Percentiles rank a stretch among this genome's conserved stretches.
Evolutionary conservation across 371 early-diverging fungal species (phyloP).

Genomic region (Rhizopus microsporus): DNA sequence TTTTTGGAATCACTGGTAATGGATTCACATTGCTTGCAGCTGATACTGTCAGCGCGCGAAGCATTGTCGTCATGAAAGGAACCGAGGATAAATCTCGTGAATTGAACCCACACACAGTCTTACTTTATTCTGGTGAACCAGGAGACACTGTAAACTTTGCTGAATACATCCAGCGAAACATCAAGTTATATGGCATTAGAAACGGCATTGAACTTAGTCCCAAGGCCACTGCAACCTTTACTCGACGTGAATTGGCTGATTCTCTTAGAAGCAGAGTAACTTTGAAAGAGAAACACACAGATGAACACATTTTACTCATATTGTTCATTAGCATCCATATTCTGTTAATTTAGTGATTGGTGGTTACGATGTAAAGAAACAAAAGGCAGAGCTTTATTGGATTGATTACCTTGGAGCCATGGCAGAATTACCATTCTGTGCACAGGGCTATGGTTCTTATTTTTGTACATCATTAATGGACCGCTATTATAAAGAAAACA

Average conservation of each 20-base stretch:
- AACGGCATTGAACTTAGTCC: conserved; percentile 84
- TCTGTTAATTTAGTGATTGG: conserved; percentile 89
- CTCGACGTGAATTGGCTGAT: conserved; percentile 85
- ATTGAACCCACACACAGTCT: conserved; percentile 78
- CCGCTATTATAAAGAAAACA: conserved; percentile 84
- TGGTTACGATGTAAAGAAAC: conserved; percentile 78
- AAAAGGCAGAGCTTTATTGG: conserved; percentile 85
- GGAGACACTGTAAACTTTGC: conserved; percentile 95
- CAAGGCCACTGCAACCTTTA: conserved; percentile 82
- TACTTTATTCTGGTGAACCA: conserved; percentile 91
- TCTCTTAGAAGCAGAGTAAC: conserved; percentile 86
- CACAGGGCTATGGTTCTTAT: conserved; percentile 93
- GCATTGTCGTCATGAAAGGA: conserved; percentile 91
- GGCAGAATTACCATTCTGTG: conserved; percentile 83
- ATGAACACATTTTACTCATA: background rate
- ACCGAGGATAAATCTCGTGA: conserved; percentile 87
- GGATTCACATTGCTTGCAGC: conserved; percentile 90
- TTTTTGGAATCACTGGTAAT: conserved; percentile 93
- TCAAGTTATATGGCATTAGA: conserved; percentile 86
- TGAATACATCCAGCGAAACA: conserved; percentile 94
- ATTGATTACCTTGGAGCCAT: conserved; percentile 88
- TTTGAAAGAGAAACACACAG: background rate
- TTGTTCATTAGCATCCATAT: conserved; percentile 72
- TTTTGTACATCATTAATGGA: conserved; percentile 93
- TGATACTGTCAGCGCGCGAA: conserved; percentile 79